phyloP scores from a whole-genome alignment of 495 filamentous ascomycete genomes.

The Neurospora tetrasperma region DNA sequence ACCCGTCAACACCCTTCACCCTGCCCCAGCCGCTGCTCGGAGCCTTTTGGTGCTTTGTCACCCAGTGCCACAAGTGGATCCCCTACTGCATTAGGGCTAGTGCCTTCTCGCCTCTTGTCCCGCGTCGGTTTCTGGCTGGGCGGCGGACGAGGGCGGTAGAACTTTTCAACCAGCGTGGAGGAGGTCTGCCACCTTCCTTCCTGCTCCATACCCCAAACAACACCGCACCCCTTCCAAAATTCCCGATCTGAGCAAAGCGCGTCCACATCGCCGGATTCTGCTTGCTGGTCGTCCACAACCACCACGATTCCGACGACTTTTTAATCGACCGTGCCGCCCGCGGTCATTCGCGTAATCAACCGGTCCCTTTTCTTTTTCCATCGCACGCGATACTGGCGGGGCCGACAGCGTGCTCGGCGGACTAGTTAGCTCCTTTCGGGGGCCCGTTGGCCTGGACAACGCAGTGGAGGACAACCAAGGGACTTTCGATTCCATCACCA shows the following conservation, averaged over 20 bases:
- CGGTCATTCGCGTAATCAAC: slow-evolving; percentile 11
- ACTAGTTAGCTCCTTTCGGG: slow-evolving; percentile 20
- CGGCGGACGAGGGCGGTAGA: slow-evolving; percentile 8
- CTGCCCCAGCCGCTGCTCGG: not conserved
- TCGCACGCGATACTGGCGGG: slow-evolving; percentile 15
- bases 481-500: slow-evolving; percentile 12
- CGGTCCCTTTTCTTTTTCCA: slow-evolving; percentile 9
- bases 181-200: slow-evolving; percentile 17
- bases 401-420: slow-evolving; percentile 7
- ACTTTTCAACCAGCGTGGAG: slow-evolving; percentile 22
- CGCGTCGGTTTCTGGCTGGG: not conserved
- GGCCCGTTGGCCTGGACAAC: slow-evolving; percentile 28
- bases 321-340: slow-evolving; percentile 11
- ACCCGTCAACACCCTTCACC: not conserved
- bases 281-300: slow-evolving; percentile 12
- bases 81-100: not conserved
- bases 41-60: not conserved
- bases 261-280: slow-evolving; percentile 22
- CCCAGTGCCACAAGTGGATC: not conserved
- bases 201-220: slow-evolving; percentile 23
- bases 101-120: not conserved
- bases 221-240: slow-evolving; percentile 5
- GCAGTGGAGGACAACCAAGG: slow-evolving; percentile 19
- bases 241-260: slow-evolving; percentile 28
- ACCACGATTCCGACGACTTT: slow-evolving; percentile 14